Evolutionary conservation across 768 basidiomycete genomes (phyloP), one percentile per base, ranked within the genome.

Genomic region (Calvatia gigantea): DNA sequence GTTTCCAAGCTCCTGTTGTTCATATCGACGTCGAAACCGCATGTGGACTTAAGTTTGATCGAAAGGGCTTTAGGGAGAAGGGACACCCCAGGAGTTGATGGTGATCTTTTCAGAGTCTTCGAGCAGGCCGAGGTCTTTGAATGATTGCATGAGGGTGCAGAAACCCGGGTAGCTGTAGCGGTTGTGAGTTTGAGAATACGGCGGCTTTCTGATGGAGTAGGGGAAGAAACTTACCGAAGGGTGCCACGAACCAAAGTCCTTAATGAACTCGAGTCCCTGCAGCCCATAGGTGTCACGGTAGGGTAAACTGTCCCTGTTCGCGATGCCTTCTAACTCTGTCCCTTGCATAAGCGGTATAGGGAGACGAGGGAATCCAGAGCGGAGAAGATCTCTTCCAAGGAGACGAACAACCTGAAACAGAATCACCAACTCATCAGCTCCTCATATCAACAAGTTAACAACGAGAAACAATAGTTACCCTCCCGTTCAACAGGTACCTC

Each of bases 91-190:
- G 23, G 72, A 74, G 12, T 64, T 55, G 28, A 78, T 66, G 1
- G 58, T 47, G n/a, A 84, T 71, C 4, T 66, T 61, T 2, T 69
- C 55, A 2, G 62, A 59, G 2, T 65, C 57, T 52, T 85, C 79
- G 19, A 96, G 75, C 11, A 96, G 69, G 0, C 94, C 94, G 23
- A 93, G 72, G 6, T 67, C 59, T 38, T 80, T 78, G 76, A 95
- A 91, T 0, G 82, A 78, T 35, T 87, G 77, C 79, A 97, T 84
- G 17, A 93, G 69, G 2, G 74, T 69, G 1, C 86, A 75, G 65
- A 94, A 97, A 0, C 94, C 94, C 2, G 89, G 87, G 67, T 97
- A 95, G 66, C 92, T 91, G 56, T 19, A 45, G 33, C n/a, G n/a
- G 37, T 47, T 4, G 6, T 12, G 51, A 42, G 47, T 49, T 17